phyloP scores from a whole-genome alignment of 345 rosid species.

The Noccaea caerulescens region DNA sequence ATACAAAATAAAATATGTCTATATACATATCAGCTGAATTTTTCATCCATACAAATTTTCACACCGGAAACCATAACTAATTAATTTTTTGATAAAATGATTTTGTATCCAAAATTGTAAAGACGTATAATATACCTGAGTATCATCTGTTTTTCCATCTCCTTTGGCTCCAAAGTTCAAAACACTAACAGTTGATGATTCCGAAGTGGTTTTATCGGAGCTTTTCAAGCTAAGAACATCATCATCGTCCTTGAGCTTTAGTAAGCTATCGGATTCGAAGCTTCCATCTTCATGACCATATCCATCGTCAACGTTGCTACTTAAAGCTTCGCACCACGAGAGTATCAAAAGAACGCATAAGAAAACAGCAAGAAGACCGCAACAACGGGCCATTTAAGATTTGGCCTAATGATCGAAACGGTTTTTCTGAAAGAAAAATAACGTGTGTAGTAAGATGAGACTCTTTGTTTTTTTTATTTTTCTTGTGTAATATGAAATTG shows the following conservation, averaged over 20 bases:
- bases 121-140: conserved; percentile 47
- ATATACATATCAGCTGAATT: not conserved
- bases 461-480: not conserved
- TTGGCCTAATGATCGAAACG: not conserved
- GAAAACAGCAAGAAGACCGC: conserved; percentile 8
- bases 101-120: not conserved
- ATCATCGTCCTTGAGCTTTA: conserved; percentile 43
- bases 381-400: conserved; percentile 28
- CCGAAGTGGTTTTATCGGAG: conserved; percentile 7
- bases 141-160: conserved; percentile 62
- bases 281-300: conserved; percentile 43
- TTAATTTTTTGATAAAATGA: not conserved
- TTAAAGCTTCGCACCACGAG: conserved; percentile 27
- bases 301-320: conserved; percentile 44
- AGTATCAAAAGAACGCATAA: conserved; percentile 22
- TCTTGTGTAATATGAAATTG: conserved; percentile 18
- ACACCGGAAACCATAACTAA: not conserved
- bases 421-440: not conserved
- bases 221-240: conserved; percentile 41
- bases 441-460: conserved; percentile 8
- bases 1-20: not conserved
- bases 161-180: conserved; percentile 63
- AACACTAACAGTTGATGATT: conserved; percentile 48
- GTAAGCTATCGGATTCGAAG: conserved; percentile 41
- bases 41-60: not conserved